Conservation (phyloP, 164 flowering plant genomes). For the Stephania cephalantha region DNA sequence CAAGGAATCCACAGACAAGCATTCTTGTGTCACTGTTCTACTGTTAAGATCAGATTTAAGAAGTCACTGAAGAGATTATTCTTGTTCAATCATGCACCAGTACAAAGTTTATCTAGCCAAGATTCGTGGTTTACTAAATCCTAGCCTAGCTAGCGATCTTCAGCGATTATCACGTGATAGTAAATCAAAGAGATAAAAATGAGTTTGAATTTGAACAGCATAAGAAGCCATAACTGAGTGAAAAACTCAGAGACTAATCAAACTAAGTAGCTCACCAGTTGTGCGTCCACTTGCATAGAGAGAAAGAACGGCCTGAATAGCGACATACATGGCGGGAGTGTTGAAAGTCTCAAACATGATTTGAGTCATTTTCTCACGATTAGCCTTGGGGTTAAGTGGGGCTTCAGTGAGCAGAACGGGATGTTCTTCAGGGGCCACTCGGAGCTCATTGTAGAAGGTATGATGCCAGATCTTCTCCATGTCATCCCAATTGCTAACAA, state of each 20-base stretch:
- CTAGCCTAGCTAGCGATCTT: neutral
- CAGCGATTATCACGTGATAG: neutral
- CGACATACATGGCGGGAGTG: slow-evolving; percentile 77
- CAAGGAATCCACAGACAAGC: neutral
- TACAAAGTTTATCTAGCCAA: neutral
- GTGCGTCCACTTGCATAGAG: slow-evolving; percentile 78
- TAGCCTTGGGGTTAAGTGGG: slow-evolving; percentile 73
- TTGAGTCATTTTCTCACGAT: slow-evolving; percentile 75
- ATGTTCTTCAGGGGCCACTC: slow-evolving; percentile 77
- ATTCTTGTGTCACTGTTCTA: neutral
- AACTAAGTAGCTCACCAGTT: slow-evolving; percentile 38
- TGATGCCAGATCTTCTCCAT: slow-evolving; percentile 85
- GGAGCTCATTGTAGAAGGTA: slow-evolving; percentile 77
- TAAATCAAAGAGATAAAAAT: neutral
- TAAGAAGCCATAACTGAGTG: neutral
- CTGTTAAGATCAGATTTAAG: neutral
- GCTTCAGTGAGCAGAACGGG: slow-evolving; percentile 75
- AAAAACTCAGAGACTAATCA: neutral
- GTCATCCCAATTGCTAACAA: slow-evolving; percentile 83
- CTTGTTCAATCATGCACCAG: neutral
- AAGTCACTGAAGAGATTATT: neutral
- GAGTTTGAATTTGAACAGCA: neutral
- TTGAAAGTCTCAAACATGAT: slow-evolving; percentile 78
- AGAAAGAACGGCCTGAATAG: slow-evolving; percentile 73
- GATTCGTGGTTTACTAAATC: neutral